Evolutionary conservation across 805 yeast species (phyloP), one percentile per base, ranked within the genome.

Genomic region (Komagataella pastoris): DNA sequence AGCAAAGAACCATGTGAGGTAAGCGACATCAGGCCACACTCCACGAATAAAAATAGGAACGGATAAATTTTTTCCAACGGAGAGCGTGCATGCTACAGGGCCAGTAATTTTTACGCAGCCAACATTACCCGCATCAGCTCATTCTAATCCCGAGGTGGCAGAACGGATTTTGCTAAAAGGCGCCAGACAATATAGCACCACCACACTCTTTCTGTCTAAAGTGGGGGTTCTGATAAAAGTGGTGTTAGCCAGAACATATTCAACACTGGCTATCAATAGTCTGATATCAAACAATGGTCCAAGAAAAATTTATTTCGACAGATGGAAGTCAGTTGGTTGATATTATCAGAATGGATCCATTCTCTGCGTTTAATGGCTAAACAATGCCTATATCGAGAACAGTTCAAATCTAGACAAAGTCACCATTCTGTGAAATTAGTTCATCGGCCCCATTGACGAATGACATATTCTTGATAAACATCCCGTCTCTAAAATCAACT

Each of bases 391-490:
- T 21, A 5, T 21, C 1, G 6, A 21, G 6, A 21, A 21, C 5
- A 21, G 0, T 21, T 21, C 1, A 6, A 21, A 21, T 21, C 10
- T 14, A 30, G 40, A 30, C 10, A 8, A 30, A 30, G 14, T 30
- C 40, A 8, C 40, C n/a, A 30, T 30, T 30, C 14, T 30, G 40
- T 5, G 40, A 8, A 30, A 30, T 30, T 14, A 30, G 76, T 18
- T 70, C 64, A 60, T 85, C 90, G 1, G 85, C 71, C 14, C 77
- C 77, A 44, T 66, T 64, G 2, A 75, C 72, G 58, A 86, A 86
- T 47, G 71, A 66, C 54, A 72, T 76, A 59, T 81, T 85, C 47
- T 70, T 69, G 46, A 86, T 79, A 51, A 72, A 76, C 46, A 69
- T 72, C 0, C 73, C 77, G 7, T 72, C 75, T 30, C 66, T 57